Evolutionary conservation across 768 basidiomycete genomes (phyloP), one percentile per base, ranked within the genome.

Genomic region (Lactarius sanguifluus): DNA sequence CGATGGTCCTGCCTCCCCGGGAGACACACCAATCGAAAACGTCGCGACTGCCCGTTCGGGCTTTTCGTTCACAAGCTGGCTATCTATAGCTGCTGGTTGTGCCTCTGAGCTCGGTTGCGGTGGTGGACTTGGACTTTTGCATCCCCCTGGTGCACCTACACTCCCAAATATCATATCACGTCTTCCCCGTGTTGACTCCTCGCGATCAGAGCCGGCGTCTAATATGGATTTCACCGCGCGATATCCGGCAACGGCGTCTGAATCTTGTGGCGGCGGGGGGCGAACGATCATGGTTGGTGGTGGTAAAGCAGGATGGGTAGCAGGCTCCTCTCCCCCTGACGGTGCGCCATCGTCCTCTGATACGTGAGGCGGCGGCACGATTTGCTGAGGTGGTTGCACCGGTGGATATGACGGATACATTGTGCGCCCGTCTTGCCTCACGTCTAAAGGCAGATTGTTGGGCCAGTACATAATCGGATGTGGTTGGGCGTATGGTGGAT

Each of bases 21-120:
- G 81, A 9, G 73, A 64, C 3, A 85, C 68, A 0, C 85, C 85
- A 41, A 85, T 81, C 9, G 80, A 79, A 64, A 84, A 82, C 4
- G 76, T 63, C 30, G 77, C 68, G 67, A 79, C 58, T 76, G 20
- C 74, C 73, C 63, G 79, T 77, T 20, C 73, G 75, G 20, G 67
- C 72, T 28, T 73, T 25, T 64, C 40, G 30, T n/a, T 36, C 64
- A 34, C 64, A 13, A 61, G 18, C 50, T 32, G 43, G 40, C 12
- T 36, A 9, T 50, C 67, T 45, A 18, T 28, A 32, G 23, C 16
- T 59, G 23, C 57, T 56, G n/a, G 61, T 10, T 52, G 52, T 52
- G 69, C 64, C 58, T 30, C 61, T 6, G 59, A 47, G 15, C 55
- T 12, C 34, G 58, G 47, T 10, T 65, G 65, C 3, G 66, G 65